Conservation (phyloP, 2,329 filamentous ascomycete species). For the Sporothrix schenckii region DNA sequence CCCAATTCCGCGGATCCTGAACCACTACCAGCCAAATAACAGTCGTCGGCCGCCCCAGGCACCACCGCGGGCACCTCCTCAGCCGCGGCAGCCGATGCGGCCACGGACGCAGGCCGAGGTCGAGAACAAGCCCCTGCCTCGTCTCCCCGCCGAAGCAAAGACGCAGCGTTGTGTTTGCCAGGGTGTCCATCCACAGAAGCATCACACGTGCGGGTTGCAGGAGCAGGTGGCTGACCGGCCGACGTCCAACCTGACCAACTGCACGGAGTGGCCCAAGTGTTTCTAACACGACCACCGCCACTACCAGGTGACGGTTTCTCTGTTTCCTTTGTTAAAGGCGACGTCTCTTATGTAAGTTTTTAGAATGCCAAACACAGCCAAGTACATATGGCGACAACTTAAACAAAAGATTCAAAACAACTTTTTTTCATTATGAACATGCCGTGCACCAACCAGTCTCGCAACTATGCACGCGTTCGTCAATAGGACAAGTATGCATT, state of each 20-base stretch:
- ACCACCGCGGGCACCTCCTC: not conserved
- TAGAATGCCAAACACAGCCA: not conserved
- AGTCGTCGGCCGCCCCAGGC: constrained; percentile 21
- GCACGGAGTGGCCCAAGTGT: not conserved
- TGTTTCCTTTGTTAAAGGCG: not conserved
- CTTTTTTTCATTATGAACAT: not conserved
- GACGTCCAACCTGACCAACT: not conserved
- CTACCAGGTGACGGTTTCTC: not conserved
- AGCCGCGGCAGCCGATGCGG: not conserved
- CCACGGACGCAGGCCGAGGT: not conserved
- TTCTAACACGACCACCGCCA: not conserved
- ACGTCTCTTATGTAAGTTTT: constrained; percentile 7
- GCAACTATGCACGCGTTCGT: not conserved
- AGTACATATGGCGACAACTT: not conserved
- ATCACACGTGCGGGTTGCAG: not conserved
- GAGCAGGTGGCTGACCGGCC: not conserved
- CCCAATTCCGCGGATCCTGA: constrained; percentile 11
- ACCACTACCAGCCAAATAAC: constrained; percentile 23
- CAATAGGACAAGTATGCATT: too few relatives aligned
- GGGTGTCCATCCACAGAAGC: not conserved
- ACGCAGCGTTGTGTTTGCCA: not conserved
- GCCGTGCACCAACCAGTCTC: not conserved
- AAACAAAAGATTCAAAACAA: not conserved
- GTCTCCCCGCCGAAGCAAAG: not conserved
- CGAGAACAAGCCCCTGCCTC: not conserved